Percentiles rank a stretch among this genome's conserved stretches.
Evolutionary conservation across 768 basidiomycete species (phyloP).

Genomic region (Tricholoma bakamatsutake): DNA sequence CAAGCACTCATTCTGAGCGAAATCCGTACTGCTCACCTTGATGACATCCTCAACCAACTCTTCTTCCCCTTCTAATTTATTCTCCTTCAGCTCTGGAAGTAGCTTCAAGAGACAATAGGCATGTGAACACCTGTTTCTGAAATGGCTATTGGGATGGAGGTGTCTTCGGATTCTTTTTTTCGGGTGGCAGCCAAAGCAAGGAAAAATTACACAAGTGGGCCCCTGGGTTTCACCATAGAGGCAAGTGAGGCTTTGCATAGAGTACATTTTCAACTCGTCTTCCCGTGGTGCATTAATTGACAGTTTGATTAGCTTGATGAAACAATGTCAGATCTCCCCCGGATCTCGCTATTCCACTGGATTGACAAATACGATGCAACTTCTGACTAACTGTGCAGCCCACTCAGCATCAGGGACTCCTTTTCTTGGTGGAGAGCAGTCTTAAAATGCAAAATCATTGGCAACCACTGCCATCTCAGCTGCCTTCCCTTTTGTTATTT

Average conservation of each 20-base stretch:
- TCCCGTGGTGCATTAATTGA: not conserved
- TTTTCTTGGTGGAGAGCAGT: too few species aligned
- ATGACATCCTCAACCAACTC: not conserved
- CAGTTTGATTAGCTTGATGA: not conserved
- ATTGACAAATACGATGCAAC: too few species aligned
- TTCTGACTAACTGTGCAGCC: too few species aligned
- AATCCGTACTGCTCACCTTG: not conserved
- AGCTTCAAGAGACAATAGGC: conserved; percentile 15
- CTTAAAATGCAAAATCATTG: too few species aligned
- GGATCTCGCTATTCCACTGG: too few species aligned
- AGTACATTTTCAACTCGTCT: not conserved
- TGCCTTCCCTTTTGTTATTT: too few species aligned
- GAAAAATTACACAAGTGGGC: not conserved
- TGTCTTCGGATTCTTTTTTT: not conserved
- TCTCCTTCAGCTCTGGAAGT: not conserved
- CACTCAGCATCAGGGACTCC: too few species aligned
- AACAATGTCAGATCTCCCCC: too few species aligned
- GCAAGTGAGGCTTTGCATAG: not conserved
- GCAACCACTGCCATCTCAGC: too few species aligned
- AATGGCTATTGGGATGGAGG: not conserved
- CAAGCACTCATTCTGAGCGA: too few species aligned
- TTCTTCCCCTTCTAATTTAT: not conserved
- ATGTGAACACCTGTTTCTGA: conserved; percentile 14
- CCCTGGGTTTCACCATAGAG: not conserved
- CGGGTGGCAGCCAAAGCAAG: not conserved